phyloP scores from a whole-genome alignment of 345 rosid genomes.

The Brassica nigra region DNA sequence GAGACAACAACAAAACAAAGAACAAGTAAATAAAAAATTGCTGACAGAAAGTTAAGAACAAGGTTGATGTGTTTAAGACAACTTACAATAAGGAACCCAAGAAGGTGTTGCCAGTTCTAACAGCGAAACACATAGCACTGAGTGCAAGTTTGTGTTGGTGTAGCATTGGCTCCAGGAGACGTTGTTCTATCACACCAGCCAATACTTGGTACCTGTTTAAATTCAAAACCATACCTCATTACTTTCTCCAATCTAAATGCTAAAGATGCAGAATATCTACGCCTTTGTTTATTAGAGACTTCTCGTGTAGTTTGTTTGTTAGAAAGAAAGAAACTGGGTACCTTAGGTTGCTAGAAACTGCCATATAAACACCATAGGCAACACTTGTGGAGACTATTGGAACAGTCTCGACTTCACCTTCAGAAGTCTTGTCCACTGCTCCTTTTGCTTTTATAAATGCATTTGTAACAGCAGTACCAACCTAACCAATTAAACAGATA shows the following conservation, averaged over 20 bases:
- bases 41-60: neutral
- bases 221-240: slow-evolving; percentile 22
- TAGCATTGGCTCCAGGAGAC: slow-evolving; percentile 87
- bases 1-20: slow-evolving; percentile 12
- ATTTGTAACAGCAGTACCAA: slow-evolving; percentile 89
- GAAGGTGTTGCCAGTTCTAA: slow-evolving; percentile 97
- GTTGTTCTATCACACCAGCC: slow-evolving; percentile 95
- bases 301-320: neutral
- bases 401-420: slow-evolving; percentile 75
- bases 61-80: slow-evolving; percentile 1
- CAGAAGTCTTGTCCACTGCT: slow-evolving; percentile 73
- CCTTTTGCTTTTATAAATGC: slow-evolving; percentile 78
- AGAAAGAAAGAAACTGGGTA: slow-evolving; percentile 34
- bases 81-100: slow-evolving; percentile 95
- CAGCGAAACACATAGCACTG: slow-evolving; percentile 84
- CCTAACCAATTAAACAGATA: slow-evolving; percentile 39
- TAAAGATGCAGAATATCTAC: neutral
- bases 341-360: slow-evolving; percentile 98
- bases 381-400: slow-evolving; percentile 89
- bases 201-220: slow-evolving; percentile 86
- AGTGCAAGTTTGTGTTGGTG: slow-evolving; percentile 87
- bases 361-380: slow-evolving; percentile 97
- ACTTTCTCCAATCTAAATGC: slow-evolving; percentile 20
- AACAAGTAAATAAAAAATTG: slow-evolving; percentile 7
- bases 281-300: neutral